These are phyloP conservation scores for Exophiala alcalophila DNA, from an alignment of 2,329 filamentous ascomycete genomes.

Conservation along the genomic window DNA sequence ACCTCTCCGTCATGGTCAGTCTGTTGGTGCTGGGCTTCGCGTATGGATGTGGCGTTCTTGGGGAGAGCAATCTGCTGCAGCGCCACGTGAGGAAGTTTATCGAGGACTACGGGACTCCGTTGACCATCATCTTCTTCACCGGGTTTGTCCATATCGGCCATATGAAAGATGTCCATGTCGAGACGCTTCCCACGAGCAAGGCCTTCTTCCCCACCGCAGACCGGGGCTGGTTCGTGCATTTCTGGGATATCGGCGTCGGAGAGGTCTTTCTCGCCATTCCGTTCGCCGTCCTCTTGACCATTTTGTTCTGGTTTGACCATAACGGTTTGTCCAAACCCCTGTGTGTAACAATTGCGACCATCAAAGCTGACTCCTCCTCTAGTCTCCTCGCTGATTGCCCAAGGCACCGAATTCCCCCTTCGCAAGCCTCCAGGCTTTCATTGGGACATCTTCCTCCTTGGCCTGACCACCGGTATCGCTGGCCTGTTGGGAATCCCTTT, in stretches of 20 bases:
- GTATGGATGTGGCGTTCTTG: constrained; percentile 70
- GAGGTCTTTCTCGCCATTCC: constrained; percentile 84
- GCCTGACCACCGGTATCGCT: constrained; percentile 71
- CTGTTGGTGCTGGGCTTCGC: constrained; percentile 75
- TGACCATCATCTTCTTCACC: constrained; percentile 82
- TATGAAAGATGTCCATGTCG: constrained; percentile 68
- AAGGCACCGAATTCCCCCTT: constrained; percentile 78
- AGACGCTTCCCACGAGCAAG: constrained; percentile 69
- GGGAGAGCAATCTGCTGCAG: constrained; percentile 68
- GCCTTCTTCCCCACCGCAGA: constrained; percentile 76
- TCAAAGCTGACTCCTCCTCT: constrained; percentile 8
- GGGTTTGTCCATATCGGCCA: constrained; percentile 84
- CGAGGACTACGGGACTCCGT: constrained; percentile 83
- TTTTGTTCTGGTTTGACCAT: constrained; percentile 87
- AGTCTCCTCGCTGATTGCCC: constrained; percentile 79
- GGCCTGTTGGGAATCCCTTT: constrained; percentile 75
- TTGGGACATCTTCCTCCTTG: constrained; percentile 80
- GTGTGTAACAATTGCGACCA: background rate
- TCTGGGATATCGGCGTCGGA: constrained; percentile 71
- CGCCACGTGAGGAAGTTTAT: constrained; percentile 76
- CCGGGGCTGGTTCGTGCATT: constrained; percentile 72
- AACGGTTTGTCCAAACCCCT: constrained; percentile 58
- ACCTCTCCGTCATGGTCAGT: constrained; percentile 73
- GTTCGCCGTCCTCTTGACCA: constrained; percentile 76
- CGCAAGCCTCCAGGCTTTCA: constrained; percentile 79